A percentile compares a stretch with the other conserved stretches of the same genome.
Conservation (phyloP, 176 grass and related monocot genomes). For the Musa schizocarpa region DNA sequence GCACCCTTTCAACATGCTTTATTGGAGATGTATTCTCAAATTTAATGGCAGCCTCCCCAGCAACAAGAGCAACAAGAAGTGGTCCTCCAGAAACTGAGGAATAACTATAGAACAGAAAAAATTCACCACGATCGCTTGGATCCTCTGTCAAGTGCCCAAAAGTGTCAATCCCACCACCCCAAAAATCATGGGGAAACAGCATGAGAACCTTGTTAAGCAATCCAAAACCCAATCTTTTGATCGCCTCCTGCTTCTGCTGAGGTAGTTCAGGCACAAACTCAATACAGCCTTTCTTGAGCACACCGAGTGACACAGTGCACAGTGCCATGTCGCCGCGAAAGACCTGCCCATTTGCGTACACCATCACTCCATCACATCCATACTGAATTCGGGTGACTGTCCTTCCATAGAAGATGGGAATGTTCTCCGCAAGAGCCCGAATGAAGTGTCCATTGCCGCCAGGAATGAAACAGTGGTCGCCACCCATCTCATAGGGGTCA, state of each 20-base stretch:
- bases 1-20: constrained; percentile 54
- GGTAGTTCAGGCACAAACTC: constrained; percentile 67
- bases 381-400: constrained; percentile 74
- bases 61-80: constrained; percentile 83
- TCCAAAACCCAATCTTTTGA: constrained; percentile 79
- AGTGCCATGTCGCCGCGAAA: constrained; percentile 89
- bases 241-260: constrained; percentile 54
- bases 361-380: constrained; percentile 71
- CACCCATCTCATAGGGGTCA: constrained; percentile 97
- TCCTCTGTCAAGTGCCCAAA: constrained; percentile 90
- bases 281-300: constrained; percentile 75
- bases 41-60: constrained; percentile 78
- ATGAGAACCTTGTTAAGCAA: constrained; percentile 90
- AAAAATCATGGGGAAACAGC: constrained; percentile 79
- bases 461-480: constrained; percentile 95
- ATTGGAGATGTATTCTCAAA: constrained; percentile 65
- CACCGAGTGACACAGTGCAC: constrained; percentile 79
- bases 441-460: constrained; percentile 82
- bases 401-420: constrained; percentile 67
- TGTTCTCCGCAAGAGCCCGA: constrained; percentile 45
- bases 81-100: constrained; percentile 88
- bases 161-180: constrained; percentile 80
- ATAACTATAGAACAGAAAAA: constrained; percentile 97
- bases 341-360: constrained; percentile 56
- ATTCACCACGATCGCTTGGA: constrained; percentile 59